Base-by-base conservation (phyloP, 768 basidiomycete genomes). In the Xerocomus spinulosus region DNA sequence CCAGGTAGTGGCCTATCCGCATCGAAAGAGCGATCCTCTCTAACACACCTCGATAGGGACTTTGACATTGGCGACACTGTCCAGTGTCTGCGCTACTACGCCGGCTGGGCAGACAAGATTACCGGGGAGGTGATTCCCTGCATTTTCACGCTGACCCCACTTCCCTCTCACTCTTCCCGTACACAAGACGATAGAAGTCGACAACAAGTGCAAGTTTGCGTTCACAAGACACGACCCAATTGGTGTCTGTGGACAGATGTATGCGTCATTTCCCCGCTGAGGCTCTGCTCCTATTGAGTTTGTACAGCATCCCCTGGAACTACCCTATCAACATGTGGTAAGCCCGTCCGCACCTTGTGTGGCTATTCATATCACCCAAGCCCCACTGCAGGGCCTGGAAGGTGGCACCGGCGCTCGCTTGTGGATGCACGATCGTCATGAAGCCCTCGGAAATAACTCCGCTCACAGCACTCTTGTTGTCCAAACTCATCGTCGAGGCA, bases 21-120 rank as follows among this genome's bases (percentile, higher is more conserved):
- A 5, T 29, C 70, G 52, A 32, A 21, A 32, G 24, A 35, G 25
- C 13, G 25, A 41, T 30, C 30, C 28, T 28, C 40, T 40, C 42
- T 52, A 40, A 49, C 52, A 35, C 17, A 1, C 24, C 21, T 49
- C 41, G 29, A 0, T 53, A 89, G 88, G 63, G 87, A 89, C 62
- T 83, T 79, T 52, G 89, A 92, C 63, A 85, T 92, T 33, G 82
- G 80, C 33, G 89, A 92, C 61, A 83, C 73, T 51, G 70, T 91
- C 17, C 81, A 81, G 55, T 90, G 87, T 60, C 68, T 92, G 43
- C 77, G 90, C 42, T 96, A 97, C 70, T 96, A 93, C 62, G 94
- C 92, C 32, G 94, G 94, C 20, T 94, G 88, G 87, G 90, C 91
- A 9, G 94, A 97, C 72, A 98, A 97, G 71, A 84, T 96, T 42